Percentiles rank a stretch among this genome's conserved stretches.
Conservation (phyloP, 148 eudicot species). For the Arctostaphylos glauca region DNA sequence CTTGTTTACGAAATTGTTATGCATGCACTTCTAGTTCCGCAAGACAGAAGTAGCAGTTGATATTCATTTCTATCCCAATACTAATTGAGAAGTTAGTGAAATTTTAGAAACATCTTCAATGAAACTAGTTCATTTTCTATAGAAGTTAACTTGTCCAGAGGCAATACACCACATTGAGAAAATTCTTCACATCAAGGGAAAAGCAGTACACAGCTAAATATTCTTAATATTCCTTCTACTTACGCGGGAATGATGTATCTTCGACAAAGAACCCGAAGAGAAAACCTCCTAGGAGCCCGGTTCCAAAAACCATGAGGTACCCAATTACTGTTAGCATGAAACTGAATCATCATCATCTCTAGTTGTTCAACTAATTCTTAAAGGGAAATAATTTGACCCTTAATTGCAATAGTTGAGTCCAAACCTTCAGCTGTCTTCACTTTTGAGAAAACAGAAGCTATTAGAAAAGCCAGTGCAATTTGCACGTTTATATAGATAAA, state of each 20-base stretch:
- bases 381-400: constrained; percentile 6
- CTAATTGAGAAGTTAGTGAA: neutral
- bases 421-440: constrained; percentile 73
- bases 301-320: constrained; percentile 65
- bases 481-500: constrained; percentile 84
- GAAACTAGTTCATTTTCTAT: neutral
- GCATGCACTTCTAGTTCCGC: neutral
- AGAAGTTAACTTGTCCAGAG: neutral
- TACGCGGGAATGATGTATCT: constrained; percentile 85
- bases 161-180: neutral
- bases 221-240: constrained; percentile 24
- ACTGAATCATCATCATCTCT: constrained; percentile 17
- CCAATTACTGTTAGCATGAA: constrained; percentile 61
- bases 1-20: neutral
- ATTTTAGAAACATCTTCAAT: neutral
- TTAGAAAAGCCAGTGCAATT: constrained; percentile 54
- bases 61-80: neutral
- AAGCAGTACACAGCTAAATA: neutral
- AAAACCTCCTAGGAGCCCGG: constrained; percentile 72
- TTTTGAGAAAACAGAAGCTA: constrained; percentile 24
- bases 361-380: constrained; percentile 10
- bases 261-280: constrained; percentile 69
- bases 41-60: neutral
- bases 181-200: neutral
- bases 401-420: constrained; percentile 18